Conservation (phyloP, 768 basidiomycete genomes). For the Suillus discolor region DNA sequence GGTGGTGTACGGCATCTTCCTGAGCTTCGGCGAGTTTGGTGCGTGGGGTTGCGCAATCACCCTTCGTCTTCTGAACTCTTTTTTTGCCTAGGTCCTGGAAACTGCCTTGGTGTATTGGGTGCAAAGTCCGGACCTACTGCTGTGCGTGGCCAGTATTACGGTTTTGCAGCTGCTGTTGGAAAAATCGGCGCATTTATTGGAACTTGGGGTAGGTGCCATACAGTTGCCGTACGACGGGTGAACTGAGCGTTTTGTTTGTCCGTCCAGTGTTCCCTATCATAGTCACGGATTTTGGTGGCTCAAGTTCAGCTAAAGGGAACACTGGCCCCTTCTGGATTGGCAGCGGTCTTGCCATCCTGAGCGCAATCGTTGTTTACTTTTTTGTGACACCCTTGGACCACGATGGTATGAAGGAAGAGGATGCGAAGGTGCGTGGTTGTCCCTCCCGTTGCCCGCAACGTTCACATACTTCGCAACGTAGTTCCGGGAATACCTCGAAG, state of each 20-base stretch:
- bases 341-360: conserved; percentile 81
- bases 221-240: not conserved
- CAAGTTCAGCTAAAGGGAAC: conserved; percentile 54
- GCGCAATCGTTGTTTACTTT: conserved; percentile 71
- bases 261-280: conserved; percentile 64
- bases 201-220: conserved; percentile 63
- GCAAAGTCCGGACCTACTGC: conserved; percentile 86
- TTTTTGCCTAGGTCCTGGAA: conserved; percentile 64
- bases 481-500: conserved; percentile 85
- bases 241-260: conserved; percentile 6
- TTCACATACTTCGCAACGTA: conserved; percentile 24
- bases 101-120: conserved; percentile 83
- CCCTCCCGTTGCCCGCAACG: not conserved
- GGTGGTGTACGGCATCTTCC: conserved; percentile 90
- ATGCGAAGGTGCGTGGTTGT: conserved; percentile 52
- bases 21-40: conserved; percentile 88
- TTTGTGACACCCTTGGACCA: conserved; percentile 73
- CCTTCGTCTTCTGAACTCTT: conserved; percentile 7
- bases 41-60: not conserved
- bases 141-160: conserved; percentile 84
- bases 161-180: conserved; percentile 81
- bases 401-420: conserved; percentile 82
- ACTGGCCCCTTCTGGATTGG: conserved; percentile 90
- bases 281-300: conserved; percentile 66
- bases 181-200: conserved; percentile 86